Base-by-base conservation (phyloP, 495 filamentous ascomycete genomes). In the Penicillium verhagenii region DNA sequence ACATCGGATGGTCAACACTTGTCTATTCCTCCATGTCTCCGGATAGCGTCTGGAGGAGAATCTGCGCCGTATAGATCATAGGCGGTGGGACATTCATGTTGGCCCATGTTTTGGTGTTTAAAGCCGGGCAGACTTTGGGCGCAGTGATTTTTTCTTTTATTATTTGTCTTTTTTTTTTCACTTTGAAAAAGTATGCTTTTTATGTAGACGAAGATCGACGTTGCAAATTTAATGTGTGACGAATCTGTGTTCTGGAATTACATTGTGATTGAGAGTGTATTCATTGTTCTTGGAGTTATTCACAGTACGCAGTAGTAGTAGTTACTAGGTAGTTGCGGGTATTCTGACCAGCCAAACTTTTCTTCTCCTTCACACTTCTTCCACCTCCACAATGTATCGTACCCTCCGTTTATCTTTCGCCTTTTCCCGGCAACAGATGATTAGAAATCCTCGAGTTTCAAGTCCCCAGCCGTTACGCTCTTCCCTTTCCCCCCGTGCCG, bases 221-320 rank as follows among this genome's bases (percentile, higher is more conserved):
- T 64, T 61, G 56, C 60, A 67, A 72, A 63, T 71, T 66, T 71
- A 73, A 74, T 75, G 72, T 66, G 62, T 67, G 54, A 67, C 64
- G 64, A 70, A 50, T 46, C 55, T 57, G 47, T 54, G 50, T 52
- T 47, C 24, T 50, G 52, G 33, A 35, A 40, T 45, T 45, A 13
- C 42, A 26, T 24, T 16, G 11, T 25, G 23, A 31, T 46, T 42
- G 11, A 18, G 8, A 42, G 10, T 42, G 38, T 52, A 13, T 28
- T 44, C 38, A 29, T 29, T 2, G 26, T 28, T n/a, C 25, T n/a
- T 10, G 31, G 8, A n/a, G 42, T 46, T n/a, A n/a, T n/a, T n/a
- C n/a, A n/a, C n/a, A n/a, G n/a, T n/a, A n/a, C n/a, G n/a, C n/a
- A n/a, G n/a, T n/a, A n/a, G n/a, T n/a, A n/a, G n/a, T n/a, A n/a